Evolutionary conservation across 495 filamentous ascomycete genomes (phyloP).

Genomic region (Aspergillus leporis): DNA sequence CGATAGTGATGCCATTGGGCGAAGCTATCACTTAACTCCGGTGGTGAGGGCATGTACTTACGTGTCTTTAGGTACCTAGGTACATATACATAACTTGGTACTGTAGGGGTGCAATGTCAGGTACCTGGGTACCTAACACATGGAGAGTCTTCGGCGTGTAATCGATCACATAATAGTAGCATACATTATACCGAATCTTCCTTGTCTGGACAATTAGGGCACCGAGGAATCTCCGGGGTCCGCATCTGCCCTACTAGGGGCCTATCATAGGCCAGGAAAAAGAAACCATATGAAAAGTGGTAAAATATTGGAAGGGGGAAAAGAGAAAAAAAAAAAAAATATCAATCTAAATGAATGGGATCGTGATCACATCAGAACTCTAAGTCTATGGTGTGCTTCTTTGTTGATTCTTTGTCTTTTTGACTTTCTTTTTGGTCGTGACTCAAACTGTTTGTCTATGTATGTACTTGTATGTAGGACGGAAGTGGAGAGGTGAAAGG

Average conservation of each 20-base stretch:
- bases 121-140: background rate
- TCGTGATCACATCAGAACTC: constrained; percentile 3
- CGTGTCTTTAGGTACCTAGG: background rate
- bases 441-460: constrained; percentile 1
- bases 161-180: background rate
- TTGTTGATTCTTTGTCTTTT: background rate
- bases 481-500: background rate
- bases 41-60: background rate
- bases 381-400: background rate
- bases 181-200: background rate
- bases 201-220: background rate
- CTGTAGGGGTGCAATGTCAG: background rate
- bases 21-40: background rate
- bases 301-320: background rate
- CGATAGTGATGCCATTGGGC: background rate
- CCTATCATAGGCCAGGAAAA: constrained; percentile 1
- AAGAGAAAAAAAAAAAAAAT: background rate
- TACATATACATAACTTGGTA: background rate
- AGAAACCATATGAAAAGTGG: constrained; percentile 1
- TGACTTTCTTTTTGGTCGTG: background rate
- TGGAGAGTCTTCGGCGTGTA: background rate
- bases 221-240: constrained; percentile 1
- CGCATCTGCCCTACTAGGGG: background rate
- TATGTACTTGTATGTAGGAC: background rate
- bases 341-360: background rate